Evolutionary conservation across 2,329 filamentous ascomycete species (phyloP), one percentile per base, ranked within the genome.

Genomic region (Xylaria multiplex): DNA sequence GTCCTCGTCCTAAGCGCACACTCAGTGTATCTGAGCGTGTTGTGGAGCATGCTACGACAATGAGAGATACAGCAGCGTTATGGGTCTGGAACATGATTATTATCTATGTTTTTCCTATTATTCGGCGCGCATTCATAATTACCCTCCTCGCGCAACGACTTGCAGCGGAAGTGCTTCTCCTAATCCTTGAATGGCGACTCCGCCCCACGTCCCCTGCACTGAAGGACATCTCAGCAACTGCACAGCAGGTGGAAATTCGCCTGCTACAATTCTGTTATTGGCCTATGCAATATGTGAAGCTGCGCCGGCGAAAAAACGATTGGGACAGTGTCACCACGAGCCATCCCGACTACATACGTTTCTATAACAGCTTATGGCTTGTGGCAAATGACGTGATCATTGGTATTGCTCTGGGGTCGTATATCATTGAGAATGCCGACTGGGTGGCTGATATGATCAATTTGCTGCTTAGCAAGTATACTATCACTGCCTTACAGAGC

Each of bases 301-400:
- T 99, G 53, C 90, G 94, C n/a, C 90, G 92, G 75, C 86, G 94
- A 45, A 96, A 97, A 76, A 89, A 90, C 69, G 93, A 97, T 73
- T 98, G 96, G 95, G 92, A 93, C 65, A 98, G 95, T 77, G 91
- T 98, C 62, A 97, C 94, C 0, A 96, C 91, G 54, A 97, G 91
- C 73, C 95, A 99, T 78, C 93, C 95, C 0, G 96, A 99, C 78
- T 99, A 99, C 78, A 99, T 99, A 71, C 91, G 96, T 16, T 99
- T 99, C 80, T 99, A 98, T 81, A 99, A 99, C 78, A 97, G 93
- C 75, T 83, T 99, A 4, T 99, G 96, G 96, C 91, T 99, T 8
- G 96, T 99, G 24, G 94, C 94, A 35, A 99, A 99, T 81, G 96
- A 99, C 80, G 91, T 99, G 53, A 99, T 99, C 70, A 98, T 99